These are phyloP conservation scores for Backusella circina DNA, from an alignment of 192 early-diverging fungal species.

Conservation along the genomic window DNA sequence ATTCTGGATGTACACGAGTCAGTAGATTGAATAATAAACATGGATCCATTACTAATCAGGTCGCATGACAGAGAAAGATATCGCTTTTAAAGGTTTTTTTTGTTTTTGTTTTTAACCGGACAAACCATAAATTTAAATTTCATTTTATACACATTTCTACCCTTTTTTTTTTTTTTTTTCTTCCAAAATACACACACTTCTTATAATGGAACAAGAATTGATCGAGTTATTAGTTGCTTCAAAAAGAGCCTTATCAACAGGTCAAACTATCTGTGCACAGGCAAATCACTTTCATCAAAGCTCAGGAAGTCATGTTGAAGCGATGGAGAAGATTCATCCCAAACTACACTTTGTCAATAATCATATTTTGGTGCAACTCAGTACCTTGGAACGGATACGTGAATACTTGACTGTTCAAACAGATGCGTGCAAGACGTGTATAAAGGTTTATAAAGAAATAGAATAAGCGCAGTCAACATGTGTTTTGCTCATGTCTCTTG, in stretches of 20 bases:
- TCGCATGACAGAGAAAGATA: no score
- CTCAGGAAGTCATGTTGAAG: constrained; percentile 16
- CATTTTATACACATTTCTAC: no score
- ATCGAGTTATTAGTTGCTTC: constrained; percentile 27
- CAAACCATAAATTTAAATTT: neutral
- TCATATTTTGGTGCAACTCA: constrained; percentile 24
- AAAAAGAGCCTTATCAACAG: constrained; percentile 27
- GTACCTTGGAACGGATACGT: constrained; percentile 18
- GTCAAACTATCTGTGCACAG: constrained; percentile 25
- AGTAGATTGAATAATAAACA: no score
- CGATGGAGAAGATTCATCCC: constrained; percentile 31
- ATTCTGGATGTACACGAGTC: no score
- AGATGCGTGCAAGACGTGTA: neutral
- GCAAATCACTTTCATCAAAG: constrained; percentile 21
- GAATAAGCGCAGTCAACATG: no score
- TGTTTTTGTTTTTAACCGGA: no score
- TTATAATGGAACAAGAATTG: constrained; percentile 29
- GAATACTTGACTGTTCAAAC: constrained; percentile 16
- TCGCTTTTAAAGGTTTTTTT: no score
- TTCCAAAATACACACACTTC: no score
- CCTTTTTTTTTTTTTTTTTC: neutral
- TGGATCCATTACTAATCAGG: no score
- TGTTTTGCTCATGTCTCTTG: no score
- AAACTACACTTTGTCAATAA: constrained; percentile 27
- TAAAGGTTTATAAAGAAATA: constrained; percentile 18